A percentile compares a stretch with the other conserved stretches of the same genome.
These are phyloP conservation scores for Cubamyces sp. DNA, from an alignment of 768 basidiomycete species.

Conservation along the genomic window DNA sequence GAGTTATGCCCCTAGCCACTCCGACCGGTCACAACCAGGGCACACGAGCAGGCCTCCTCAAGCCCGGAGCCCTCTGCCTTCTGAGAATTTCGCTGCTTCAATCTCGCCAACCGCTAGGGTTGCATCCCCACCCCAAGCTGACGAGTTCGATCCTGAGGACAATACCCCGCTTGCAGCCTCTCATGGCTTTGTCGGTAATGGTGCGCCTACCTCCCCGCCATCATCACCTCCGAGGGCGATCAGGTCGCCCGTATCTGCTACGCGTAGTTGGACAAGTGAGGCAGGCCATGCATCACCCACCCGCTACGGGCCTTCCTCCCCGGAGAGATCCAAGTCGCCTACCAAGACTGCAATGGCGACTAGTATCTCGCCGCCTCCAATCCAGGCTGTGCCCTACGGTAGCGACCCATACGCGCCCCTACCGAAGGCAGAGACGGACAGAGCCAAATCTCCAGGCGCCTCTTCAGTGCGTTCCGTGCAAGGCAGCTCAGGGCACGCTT, in stretches of 20 bases:
- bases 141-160: constrained; percentile 8
- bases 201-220: background rate
- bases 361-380: constrained; percentile 1
- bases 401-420: constrained; percentile 13
- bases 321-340: constrained; percentile 18
- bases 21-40: background rate
- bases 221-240: constrained; percentile 20
- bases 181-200: background rate
- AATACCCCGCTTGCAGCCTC: constrained; percentile 1
- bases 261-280: constrained; percentile 24
- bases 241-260: constrained; percentile 19
- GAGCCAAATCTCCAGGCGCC: constrained; percentile 25
- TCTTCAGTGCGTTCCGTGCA: constrained; percentile 24
- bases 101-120: background rate
- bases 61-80: no score
- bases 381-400: background rate
- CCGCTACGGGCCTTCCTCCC: constrained; percentile 23
- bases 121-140: background rate
- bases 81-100: background rate
- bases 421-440: constrained; percentile 5
- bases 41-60: no score
- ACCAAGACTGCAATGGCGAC: background rate
- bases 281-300: constrained; percentile 3
- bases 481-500: constrained; percentile 1
- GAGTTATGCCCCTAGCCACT: background rate